Evolutionary conservation across 345 rosid genomes (phyloP).

Genomic region (Lumnitzera littorea): DNA sequence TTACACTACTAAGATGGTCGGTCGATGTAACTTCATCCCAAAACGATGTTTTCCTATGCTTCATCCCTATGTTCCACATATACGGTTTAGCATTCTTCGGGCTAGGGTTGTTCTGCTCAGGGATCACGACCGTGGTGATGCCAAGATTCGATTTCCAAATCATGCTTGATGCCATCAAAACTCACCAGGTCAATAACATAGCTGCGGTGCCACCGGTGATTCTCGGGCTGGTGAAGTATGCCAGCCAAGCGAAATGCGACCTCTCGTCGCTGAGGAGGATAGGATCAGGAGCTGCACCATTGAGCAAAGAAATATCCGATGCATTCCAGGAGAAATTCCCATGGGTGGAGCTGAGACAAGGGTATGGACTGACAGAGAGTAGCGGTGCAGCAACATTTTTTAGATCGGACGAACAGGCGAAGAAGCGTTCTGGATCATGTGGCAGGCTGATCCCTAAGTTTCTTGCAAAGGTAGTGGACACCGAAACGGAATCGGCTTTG

Average conservation of each 20-base stretch:
- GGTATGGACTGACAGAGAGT: conserved; percentile 57
- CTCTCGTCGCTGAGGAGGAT: conserved; percentile 34
- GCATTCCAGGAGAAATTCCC: conserved; percentile 44
- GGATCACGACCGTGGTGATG: conserved; percentile 42
- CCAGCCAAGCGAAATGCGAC: conserved; percentile 14
- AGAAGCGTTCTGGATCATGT: conserved; percentile 31
- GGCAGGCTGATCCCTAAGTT: conserved; percentile 38
- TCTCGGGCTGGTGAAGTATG: conserved; percentile 35
- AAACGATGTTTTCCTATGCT: conserved; percentile 37
- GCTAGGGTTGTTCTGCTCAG: conserved; percentile 35
- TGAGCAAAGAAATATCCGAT: conserved; percentile 41
- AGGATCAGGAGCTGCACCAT: conserved; percentile 54
- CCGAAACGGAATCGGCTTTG: conserved; percentile 28
- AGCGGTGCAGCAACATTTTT: conserved; percentile 33
- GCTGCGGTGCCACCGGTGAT: conserved; percentile 59
- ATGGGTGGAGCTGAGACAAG: conserved; percentile 54
- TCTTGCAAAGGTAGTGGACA: conserved; percentile 36
- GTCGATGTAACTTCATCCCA: conserved; percentile 25
- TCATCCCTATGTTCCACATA: conserved; percentile 54
- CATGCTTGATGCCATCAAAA: conserved; percentile 38
- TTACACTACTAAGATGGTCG: conserved; percentile 38
- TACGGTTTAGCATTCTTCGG: conserved; percentile 59
- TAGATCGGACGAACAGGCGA: conserved; percentile 17
- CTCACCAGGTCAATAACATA: conserved; percentile 40
- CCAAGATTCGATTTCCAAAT: conserved; percentile 31